Base-by-base conservation (phyloP, 2,329 filamentous ascomycete genomes). In the Ascochyta viciae-villosae region DNA sequence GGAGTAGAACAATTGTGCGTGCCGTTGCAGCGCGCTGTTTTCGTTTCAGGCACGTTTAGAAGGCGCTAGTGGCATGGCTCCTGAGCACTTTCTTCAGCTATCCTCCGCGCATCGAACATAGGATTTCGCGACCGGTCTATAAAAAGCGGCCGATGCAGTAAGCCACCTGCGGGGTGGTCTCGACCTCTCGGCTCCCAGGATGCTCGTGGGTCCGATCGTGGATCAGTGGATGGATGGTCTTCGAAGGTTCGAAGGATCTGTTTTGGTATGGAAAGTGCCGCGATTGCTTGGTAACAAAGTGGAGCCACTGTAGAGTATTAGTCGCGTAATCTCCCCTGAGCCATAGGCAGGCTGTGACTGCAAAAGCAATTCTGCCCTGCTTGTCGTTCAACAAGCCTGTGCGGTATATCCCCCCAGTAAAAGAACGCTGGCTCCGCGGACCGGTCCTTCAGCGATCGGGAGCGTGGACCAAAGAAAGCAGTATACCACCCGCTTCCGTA, bases 21-120 rank as follows among this genome's bases (percentile, higher is more conserved):
- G 54, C 40, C 37, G 51, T n/a, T 62, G 54, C 44, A 50, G 57
- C 54, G 59, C 51, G 34, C 34, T 24, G 49, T 46, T 38, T 42
- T 47, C 39, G 44, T 52, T 56, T 50, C 44, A 50, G 26, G 40
- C 46, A 54, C 35, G 52, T 58, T 48, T 41, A 49, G 31, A 58
- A 40, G 39, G 38, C 46, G 41, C 54, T 50, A 56, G 42, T 44
- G 22, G n/a, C 38, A 48, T 47, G 46, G 40, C 34, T 52, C 22
- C 13, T 31, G 15, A 43, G 47, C 23, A 39, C 38, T 50, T n/a
- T 42, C 38, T 50, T n/a, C 33, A 13, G 10, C 7, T 33, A 29
- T 41, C 35, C 7, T 33, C 19, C 12, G 16, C 19, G 19, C 46
- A 6, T 31, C 27, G 15, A 35, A 16, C 10, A 2, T 23, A 8